A percentile compares a stretch with the other conserved stretches of the same genome.
Evolutionary conservation across 2,329 filamentous ascomycete species (phyloP).

Genomic region (Hymenoscyphus occultus): DNA sequence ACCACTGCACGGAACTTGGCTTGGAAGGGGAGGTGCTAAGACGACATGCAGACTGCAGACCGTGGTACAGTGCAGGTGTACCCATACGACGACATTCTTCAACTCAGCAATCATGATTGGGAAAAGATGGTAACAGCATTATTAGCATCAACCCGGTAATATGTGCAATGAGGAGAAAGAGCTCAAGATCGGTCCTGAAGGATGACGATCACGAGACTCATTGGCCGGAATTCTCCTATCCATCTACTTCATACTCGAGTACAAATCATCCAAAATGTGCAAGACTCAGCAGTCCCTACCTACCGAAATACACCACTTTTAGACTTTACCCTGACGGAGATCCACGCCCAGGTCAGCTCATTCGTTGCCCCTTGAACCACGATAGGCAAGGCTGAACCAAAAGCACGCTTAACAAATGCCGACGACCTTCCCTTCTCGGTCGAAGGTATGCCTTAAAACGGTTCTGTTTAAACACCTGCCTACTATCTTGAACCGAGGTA

Average conservation of each 20-base stretch:
- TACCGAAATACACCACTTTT: neutral
- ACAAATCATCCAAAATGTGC: neutral
- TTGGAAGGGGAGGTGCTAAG: neutral
- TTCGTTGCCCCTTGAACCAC: neutral
- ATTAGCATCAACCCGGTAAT: neutral
- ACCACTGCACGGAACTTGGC: neutral
- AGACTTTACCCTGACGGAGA: neutral
- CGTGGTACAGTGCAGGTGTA: neutral
- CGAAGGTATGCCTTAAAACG: neutral
- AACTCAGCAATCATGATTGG: neutral
- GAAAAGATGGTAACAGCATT: neutral
- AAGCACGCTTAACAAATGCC: neutral
- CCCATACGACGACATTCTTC: neutral
- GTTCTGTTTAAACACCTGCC: neutral
- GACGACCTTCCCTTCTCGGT: neutral
- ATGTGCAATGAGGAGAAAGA: neutral
- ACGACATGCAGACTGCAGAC: neutral
- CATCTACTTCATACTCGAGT: neutral
- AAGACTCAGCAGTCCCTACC: neutral
- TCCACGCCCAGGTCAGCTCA: neutral
- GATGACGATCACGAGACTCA: neutral
- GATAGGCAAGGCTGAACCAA: neutral
- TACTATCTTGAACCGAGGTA: neutral
- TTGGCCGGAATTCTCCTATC: neutral
- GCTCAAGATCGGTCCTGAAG: no score